Base-by-base conservation (phyloP, 106 monocot genomes). In the Phalaenopsis equestris region DNA sequence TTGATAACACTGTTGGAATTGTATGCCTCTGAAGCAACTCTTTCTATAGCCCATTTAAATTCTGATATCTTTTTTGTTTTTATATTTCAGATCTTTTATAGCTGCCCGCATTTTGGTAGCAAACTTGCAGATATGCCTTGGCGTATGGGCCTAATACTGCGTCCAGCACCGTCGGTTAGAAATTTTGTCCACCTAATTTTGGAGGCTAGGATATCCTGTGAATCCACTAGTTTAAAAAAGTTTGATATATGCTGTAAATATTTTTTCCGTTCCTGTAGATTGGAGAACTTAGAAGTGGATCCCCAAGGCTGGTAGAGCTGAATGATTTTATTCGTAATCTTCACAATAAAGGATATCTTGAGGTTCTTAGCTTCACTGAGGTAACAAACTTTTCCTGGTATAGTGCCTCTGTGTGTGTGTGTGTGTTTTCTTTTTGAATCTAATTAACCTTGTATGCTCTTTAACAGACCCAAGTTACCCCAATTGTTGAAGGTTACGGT, bases 51-150 rank as follows among this genome's bases (percentile, higher is more conserved):
- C 9, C 15, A 58, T 11, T 68, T 42, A 67, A 56, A 48, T 78
- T 78, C 36, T 75, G 78, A 75, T 75, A 16, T 17, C 12, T 24
- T 41, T 3, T 76, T 36, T 82, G 36, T 45, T 72, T 86, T 14
- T 61, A 43, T 45, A 75, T 48, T 85, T 46, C 80, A 99, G 95
- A 87, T 99, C 6, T 99, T 99, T 80, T 99, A 99, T 82, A 99
- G 99, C 83, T 99, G 99, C 74, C 99, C 99, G 18, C 99, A 99
- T 91, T 99, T 99, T 90, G 99, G 99, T 41, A 99, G 99, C 84
- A 99, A 90, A 86, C 93, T 95, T 55, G 99, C 99, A 78, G 99
- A 99, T 70, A 90, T 99, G 99, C 99, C 99, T 37, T 95, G 92
- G 99, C 99, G 91, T 43, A 99, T 99, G 95, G 99, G 99, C 74